These are phyloP conservation scores for Apiospora pterosperma DNA, from an alignment of 2,329 filamentous ascomycete genomes.

Conservation along the genomic window DNA sequence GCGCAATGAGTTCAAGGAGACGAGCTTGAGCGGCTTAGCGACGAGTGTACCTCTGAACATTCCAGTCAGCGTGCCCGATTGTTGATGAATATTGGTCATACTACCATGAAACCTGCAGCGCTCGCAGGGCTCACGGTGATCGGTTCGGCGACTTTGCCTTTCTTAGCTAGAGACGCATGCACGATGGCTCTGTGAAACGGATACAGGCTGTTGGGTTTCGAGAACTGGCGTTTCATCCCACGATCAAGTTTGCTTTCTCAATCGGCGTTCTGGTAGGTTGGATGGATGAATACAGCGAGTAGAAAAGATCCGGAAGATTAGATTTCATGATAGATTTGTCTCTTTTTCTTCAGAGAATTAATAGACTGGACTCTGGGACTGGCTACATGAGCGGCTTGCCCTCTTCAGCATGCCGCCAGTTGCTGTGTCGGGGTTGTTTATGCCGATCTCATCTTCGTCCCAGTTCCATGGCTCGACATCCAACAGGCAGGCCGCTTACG, in stretches of 20 bases:
- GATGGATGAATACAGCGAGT: not conserved
- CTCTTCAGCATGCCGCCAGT: not conserved
- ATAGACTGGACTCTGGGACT: not conserved
- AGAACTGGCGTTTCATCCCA: not conserved
- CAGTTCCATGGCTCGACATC: not conserved
- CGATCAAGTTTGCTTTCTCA: not conserved
- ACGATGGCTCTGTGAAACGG: not conserved
- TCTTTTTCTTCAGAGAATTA: not conserved
- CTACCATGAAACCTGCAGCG: no score
- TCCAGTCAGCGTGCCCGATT: conserved; percentile 50
- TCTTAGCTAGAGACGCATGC: not conserved
- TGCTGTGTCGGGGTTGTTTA: not conserved
- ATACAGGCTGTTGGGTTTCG: not conserved
- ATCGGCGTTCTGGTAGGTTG: not conserved
- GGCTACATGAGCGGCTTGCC: not conserved
- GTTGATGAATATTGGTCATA: conserved; percentile 23
- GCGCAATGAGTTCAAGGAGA: conserved; percentile 53
- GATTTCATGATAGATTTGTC: not conserved
- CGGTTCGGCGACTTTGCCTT: no score
- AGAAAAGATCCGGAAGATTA: not conserved
- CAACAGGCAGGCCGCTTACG: not conserved
- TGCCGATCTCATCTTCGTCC: not conserved
- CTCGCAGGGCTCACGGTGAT: not conserved
- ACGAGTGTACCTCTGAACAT: conserved; percentile 48
- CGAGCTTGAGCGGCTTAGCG: conserved; percentile 46